Conservation (phyloP, 176 grass and related monocot genomes). For the Lolium rigidum region DNA sequence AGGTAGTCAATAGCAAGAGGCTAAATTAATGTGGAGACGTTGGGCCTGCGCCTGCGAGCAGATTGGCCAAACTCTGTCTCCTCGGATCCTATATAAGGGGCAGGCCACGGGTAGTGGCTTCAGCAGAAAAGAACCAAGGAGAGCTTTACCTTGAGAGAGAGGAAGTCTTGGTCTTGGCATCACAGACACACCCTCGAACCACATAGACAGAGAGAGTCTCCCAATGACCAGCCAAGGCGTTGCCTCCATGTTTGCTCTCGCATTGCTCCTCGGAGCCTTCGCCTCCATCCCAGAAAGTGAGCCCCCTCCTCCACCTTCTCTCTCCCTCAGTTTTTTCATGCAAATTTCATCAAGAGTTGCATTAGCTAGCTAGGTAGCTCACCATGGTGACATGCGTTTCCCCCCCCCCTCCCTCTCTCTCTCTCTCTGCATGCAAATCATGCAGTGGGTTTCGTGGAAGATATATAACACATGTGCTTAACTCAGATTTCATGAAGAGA, state of each 20-base stretch:
- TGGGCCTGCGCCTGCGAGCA: constrained; percentile 40
- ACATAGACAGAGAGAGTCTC: not conserved
- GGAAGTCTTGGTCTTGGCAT: constrained; percentile 9
- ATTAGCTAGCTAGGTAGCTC: not conserved
- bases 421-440: not conserved
- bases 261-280: constrained; percentile 58
- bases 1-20: constrained; percentile 53
- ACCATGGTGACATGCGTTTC: too few relatives aligned
- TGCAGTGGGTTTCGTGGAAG: not conserved
- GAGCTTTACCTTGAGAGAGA: not conserved
- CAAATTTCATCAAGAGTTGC: not conserved
- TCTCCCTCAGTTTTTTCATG: not conserved
- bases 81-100: constrained; percentile 58
- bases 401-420: too few relatives aligned
- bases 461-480: not conserved
- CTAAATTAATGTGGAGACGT: constrained; percentile 48
- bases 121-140: constrained; percentile 35
- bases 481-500: not conserved
- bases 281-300: constrained; percentile 58
- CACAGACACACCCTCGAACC: not conserved
- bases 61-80: constrained; percentile 46
- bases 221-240: constrained; percentile 57
- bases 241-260: constrained; percentile 57
- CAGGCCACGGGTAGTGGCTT: not conserved
- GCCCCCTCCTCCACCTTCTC: constrained; percentile 7